Evolutionary conservation across 1,284 basidiomycete genomes (phyloP), one percentile per base, ranked within the genome.

Genomic region (Apiotrichum mycotoxinovorans): DNA sequence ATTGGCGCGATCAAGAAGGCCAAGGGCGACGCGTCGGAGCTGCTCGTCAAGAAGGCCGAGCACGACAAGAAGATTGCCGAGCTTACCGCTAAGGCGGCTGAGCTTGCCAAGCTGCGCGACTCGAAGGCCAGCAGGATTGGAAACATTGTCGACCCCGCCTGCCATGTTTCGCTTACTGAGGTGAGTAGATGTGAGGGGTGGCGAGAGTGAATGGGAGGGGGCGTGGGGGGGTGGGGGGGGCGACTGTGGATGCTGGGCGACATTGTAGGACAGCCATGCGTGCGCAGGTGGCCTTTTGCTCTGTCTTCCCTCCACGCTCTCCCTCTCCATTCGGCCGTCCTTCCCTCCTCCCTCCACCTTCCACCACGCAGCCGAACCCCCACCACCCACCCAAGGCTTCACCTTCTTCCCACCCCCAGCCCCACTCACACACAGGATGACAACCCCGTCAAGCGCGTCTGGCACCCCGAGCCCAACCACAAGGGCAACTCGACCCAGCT

Each of bases 1-100:
- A 97, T 98, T 72, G 88, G 85, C 4, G 82, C 84, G 3, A 96
- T 94, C 83, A 96, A 91, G 79, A 97, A 95, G 85, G 89, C 87
- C 27, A 98, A 98, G 79, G 86, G 97, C 76, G 82, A 86, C 61
- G 92, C 94, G 20, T 87, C 92, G 61, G 91, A 90, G 64, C 81
- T 95, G 17, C 78, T 95, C 49, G 86, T 84, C 58, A 91, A 97
- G 70, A 91, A 97, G 74, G 78, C 79, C 1, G 74, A 81, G 26
- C 79, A 95, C 52, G 92, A 94, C 69, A 92, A 84, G 26, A 85
- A 88, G 77, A 85, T 86, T 63, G 63, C 63, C 10, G 72, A 72
- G 48, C 86, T 87, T 65, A 84, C 86, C 64, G 80, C 85, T 2
- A 86, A 85, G 66, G 89, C 91, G 49, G 85, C 85, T 54, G 92